A percentile compares a stretch with the other conserved stretches of the same genome.
Conservation (phyloP, 148 eudicot genomes). For the Rhododendron williamsianum region DNA sequence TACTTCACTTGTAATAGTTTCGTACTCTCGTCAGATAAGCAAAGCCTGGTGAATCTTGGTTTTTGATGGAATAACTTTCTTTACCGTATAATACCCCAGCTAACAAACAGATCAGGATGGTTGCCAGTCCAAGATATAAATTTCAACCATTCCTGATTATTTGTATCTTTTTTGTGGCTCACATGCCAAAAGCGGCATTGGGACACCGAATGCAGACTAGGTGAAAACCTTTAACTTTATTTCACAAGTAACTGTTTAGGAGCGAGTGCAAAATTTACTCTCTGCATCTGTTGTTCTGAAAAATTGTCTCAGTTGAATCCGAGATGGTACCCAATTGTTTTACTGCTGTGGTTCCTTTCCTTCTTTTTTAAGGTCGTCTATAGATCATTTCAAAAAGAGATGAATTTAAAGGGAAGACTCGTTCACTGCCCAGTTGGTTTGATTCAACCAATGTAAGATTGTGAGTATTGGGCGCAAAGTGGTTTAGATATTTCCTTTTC, state of each 20-base stretch:
- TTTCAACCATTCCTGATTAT: not conserved
- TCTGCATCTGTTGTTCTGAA: not conserved
- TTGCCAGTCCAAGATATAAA: not conserved
- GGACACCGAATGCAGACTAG: not conserved
- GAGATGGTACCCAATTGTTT: not conserved
- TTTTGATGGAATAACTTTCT: not conserved
- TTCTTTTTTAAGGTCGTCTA: not conserved
- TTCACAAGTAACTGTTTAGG: not conserved
- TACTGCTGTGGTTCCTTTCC: not conserved
- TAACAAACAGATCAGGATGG: not conserved
- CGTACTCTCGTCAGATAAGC: not conserved
- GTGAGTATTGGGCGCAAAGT: not conserved
- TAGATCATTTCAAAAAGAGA: not conserved
- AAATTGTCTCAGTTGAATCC: not conserved
- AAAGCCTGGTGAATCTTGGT: not conserved
- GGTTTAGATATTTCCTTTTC: not conserved
- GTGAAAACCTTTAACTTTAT: not conserved
- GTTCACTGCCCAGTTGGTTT: not conserved
- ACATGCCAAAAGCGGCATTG: not conserved
- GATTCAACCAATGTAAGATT: not conserved
- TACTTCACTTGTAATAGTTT: not conserved
- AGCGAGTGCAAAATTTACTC: not conserved
- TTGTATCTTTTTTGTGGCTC: not conserved
- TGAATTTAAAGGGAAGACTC: not conserved
- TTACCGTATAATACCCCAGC: not conserved